Evolutionary conservation across 352 stramenopile genomes (phyloP).

Genomic region (Discostella stelligera): DNA sequence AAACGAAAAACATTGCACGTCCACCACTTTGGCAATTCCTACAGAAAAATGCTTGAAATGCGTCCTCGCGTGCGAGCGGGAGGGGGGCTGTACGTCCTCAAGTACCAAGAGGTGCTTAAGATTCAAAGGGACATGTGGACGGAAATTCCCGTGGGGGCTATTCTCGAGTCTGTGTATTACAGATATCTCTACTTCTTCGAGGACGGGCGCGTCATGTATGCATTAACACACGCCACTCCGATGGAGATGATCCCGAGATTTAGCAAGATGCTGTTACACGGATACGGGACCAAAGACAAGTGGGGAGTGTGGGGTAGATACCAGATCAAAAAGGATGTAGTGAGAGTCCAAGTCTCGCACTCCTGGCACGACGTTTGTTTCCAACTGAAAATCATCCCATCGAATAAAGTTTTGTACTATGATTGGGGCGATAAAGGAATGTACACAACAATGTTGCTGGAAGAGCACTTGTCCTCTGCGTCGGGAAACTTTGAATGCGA

Average conservation of each 20-base stretch:
- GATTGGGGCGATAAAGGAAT: constrained; percentile 45
- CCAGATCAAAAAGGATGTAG: constrained; percentile 58
- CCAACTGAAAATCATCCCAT: constrained; percentile 37
- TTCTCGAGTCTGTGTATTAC: constrained; percentile 71
- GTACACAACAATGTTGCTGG: constrained; percentile 57
- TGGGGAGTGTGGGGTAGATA: constrained; percentile 67
- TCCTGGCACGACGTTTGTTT: constrained; percentile 67
- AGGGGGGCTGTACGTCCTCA: constrained; percentile 72
- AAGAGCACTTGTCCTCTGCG: constrained; percentile 59
- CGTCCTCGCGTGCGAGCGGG: constrained; percentile 63
- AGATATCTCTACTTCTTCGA: constrained; percentile 80
- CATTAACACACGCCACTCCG: constrained; percentile 56
- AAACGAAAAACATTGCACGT: constrained; percentile 67
- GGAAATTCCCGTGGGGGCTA: constrained; percentile 67
- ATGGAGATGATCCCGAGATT: constrained; percentile 75
- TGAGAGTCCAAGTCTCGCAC: constrained; percentile 61
- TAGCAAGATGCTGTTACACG: constrained; percentile 45
- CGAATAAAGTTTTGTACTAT: constrained; percentile 53
- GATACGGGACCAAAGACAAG: constrained; percentile 36
- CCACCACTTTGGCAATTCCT: constrained; percentile 60
- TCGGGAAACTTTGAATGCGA: constrained; percentile 64
- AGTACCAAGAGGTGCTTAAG: constrained; percentile 59
- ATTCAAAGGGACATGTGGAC: constrained; percentile 81
- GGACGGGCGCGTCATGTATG: constrained; percentile 74
- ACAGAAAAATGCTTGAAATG: constrained; percentile 73